Evolutionary conservation across 2,329 filamentous ascomycete species (phyloP).

Genomic region (Venturia nashicola): DNA sequence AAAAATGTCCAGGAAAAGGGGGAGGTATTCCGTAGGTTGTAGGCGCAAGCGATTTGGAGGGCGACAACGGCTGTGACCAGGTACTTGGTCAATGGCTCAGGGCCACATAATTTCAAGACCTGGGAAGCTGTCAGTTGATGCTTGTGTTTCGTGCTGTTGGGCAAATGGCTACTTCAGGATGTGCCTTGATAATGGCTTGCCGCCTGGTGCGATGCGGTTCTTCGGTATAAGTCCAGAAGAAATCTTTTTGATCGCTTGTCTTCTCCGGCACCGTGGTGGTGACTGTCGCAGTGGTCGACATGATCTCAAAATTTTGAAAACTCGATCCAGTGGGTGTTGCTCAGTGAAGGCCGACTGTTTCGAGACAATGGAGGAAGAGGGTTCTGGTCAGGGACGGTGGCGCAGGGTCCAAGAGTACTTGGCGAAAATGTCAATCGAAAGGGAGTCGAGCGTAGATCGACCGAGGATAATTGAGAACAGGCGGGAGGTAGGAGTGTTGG

Average conservation of each 20-base stretch:
- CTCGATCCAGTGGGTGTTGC: background rate
- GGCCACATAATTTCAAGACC: constrained; percentile 95
- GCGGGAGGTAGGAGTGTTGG: background rate
- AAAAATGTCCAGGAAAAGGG: constrained; percentile 79
- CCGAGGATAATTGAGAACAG: background rate
- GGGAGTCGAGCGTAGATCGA: background rate
- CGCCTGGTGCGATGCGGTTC: constrained; percentile 88
- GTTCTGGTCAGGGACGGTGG: background rate
- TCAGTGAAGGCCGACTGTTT: background rate
- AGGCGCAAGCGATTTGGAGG: constrained; percentile 69
- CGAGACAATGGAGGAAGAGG: background rate
- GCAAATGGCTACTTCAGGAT: constrained; percentile 61
- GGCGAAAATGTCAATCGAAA: background rate
- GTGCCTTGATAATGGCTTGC: constrained; percentile 92
- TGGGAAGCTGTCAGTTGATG: constrained; percentile 23
- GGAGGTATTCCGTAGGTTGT: constrained; percentile 60
- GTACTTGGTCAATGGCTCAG: constrained; percentile 91
- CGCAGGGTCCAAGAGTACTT: background rate
- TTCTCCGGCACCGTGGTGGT: constrained; percentile 1
- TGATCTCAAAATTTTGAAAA: background rate
- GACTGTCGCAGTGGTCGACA: constrained; percentile 7
- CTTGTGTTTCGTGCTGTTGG: background rate
- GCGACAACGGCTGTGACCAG: constrained; percentile 73
- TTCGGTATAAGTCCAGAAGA: constrained; percentile 99
- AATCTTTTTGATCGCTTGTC: constrained; percentile 40